Percentiles rank a stretch among this genome's conserved stretches.
These are phyloP conservation scores for Plantago elongata DNA, from an alignment of 257 asterid genomes.

Conservation along the genomic window DNA sequence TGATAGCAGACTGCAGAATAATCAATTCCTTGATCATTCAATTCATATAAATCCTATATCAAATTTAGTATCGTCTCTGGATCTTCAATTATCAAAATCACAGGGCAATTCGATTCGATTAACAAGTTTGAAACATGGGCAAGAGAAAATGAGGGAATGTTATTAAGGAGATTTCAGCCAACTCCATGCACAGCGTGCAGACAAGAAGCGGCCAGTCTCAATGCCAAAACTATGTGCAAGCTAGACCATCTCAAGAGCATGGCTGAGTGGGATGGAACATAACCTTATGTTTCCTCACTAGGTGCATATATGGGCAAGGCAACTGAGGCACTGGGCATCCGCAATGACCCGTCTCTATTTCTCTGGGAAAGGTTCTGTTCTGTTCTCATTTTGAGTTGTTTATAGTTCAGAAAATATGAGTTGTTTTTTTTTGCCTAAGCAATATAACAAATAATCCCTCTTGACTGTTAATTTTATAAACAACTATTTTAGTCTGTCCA, in stretches of 20 bases:
- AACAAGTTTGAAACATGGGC: conserved; percentile 12
- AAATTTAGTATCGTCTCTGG: too few species aligned
- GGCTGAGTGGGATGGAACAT: conserved; percentile 49
- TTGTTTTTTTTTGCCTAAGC: conserved; percentile 9
- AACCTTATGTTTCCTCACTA: conserved; percentile 46
- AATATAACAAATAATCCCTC: too few species aligned
- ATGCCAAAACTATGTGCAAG: conserved; percentile 56
- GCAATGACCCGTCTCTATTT: conserved; percentile 48
- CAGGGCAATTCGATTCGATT: neutral
- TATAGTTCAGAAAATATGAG: conserved; percentile 5
- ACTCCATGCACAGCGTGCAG: conserved; percentile 16
- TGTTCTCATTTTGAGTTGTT: neutral
- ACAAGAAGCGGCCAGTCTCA: conserved; percentile 46
- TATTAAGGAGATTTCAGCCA: conserved; percentile 20
- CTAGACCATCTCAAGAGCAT: conserved; percentile 55
- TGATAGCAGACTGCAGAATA: too few species aligned
- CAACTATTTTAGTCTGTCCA: too few species aligned
- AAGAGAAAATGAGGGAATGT: conserved; percentile 24
- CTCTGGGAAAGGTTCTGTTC: conserved; percentile 68
- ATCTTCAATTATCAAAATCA: too few species aligned
- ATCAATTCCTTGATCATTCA: too few species aligned
- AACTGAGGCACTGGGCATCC: conserved; percentile 47
- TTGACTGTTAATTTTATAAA: too few species aligned
- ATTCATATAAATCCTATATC: too few species aligned
- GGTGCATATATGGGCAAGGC: conserved; percentile 62